phyloP scores from a whole-genome alignment of 768 basidiomycete genomes.

The Lactifluus volemus region DNA sequence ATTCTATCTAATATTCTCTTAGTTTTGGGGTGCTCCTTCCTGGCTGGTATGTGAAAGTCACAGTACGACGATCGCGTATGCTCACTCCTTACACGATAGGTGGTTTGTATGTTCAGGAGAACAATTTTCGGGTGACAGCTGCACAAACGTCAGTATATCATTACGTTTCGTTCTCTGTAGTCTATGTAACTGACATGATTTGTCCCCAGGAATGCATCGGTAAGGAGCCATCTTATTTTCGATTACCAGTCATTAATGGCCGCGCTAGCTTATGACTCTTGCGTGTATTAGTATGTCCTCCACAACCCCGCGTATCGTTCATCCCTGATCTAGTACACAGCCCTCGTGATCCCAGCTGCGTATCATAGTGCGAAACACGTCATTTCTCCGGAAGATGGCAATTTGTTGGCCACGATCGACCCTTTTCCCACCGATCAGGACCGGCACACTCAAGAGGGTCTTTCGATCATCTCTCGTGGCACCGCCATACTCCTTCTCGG shows the following conservation, averaged over 20 bases:
- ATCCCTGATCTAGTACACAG: conserved; percentile 25
- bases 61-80: background rate
- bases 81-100: conserved; percentile 31
- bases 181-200: background rate
- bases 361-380: conserved; percentile 45
- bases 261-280: conserved; percentile 66
- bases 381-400: background rate
- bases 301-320: background rate
- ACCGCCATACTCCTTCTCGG: conserved; percentile 67
- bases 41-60: conserved; percentile 47
- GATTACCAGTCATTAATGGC: background rate
- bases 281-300: conserved; percentile 65
- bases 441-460: conserved; percentile 31
- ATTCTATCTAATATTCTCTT: conserved; percentile 86
- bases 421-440: conserved; percentile 22
- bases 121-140: conserved; percentile 71
- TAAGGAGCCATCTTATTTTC: background rate
- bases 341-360: conserved; percentile 86
- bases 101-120: conserved; percentile 57
- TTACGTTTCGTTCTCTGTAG: background rate
- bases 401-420: conserved; percentile 2
- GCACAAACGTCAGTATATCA: conserved; percentile 65
- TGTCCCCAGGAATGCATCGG: conserved; percentile 12
- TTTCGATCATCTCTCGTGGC: conserved; percentile 71
- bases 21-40: conserved; percentile 85